Evolutionary conservation across 2,329 filamentous ascomycete species (phyloP), one percentile per base, ranked within the genome.

Genomic region (Fusarium chaquense): DNA sequence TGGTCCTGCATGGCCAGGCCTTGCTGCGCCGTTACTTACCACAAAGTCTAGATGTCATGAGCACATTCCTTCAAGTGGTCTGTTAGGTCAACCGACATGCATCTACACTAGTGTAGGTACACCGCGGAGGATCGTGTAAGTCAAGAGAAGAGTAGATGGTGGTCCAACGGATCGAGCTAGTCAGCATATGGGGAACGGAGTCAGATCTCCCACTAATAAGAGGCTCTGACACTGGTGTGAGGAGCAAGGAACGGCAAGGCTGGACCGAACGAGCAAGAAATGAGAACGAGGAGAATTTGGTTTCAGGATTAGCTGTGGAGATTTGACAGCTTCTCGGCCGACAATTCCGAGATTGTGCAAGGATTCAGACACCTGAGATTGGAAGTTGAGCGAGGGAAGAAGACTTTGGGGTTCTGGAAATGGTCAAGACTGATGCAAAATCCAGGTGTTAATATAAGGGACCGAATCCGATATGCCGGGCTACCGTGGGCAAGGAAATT

Each of bases 191-290:
- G 32, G 40, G 58, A 38, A 61, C 63, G 64, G 69, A 38, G 55
- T 59, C 41, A 70, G 61, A 73, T 74, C 72, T 58, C 73, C 73
- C 73, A 73, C 73, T 71, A 73, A 75, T 74, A 58, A 50, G 63
- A 70, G 51, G 30, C 30, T 46, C 20, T 16, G 43, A 41, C 63
- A 43, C 61, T 71, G 60, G 62, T 57, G 38, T 69, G 70, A 74
- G 57, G 64, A 61, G 41, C 72, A 58, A 44, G 66, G 73, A 60
- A 65, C 49, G 64, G 51, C 62, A 66, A 56, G 62, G 63, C 65
- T 67, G 58, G 55, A 71, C 64, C 65, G 59, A 62, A 71, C 61
- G 54, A 74, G 57, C 49, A 56, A 67, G 64, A 67, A 69, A 74
- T 73, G 63, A 75, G 65, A 60, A 54, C 53, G 43, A 59, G 58